Conservation (phyloP, 805 yeast genomes). For the Candida chilensis region DNA sequence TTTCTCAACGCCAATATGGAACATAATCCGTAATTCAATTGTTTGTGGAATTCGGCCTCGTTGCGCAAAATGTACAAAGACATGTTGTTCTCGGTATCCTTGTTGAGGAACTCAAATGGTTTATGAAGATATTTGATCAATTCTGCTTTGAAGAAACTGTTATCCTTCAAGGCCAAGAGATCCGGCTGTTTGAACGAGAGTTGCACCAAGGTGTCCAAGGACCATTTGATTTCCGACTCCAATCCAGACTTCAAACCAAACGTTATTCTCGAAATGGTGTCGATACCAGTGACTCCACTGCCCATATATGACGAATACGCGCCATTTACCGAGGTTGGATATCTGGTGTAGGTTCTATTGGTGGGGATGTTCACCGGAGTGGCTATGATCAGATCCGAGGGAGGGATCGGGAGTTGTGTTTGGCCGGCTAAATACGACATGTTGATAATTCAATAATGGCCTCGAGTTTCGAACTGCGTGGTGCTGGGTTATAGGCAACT, state of each 20-base stretch:
- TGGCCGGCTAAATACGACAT: too few species aligned
- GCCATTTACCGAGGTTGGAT: too few species aligned
- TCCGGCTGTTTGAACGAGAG: conserved; percentile 43
- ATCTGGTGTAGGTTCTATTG: too few species aligned
- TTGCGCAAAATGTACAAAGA: not conserved
- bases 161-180: conserved; percentile 33
- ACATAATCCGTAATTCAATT: conserved; percentile 26
- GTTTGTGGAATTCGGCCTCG: conserved; percentile 4
- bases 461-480: too few species aligned
- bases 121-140: conserved; percentile 22
- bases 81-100: conserved; percentile 3
- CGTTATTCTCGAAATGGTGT: conserved; percentile 54
- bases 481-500: too few species aligned
- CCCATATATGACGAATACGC: too few species aligned
- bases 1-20: conserved; percentile 70
- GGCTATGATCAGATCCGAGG: too few species aligned
- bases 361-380: too few species aligned
- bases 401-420: too few species aligned
- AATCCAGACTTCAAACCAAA: conserved; percentile 64
- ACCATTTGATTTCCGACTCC: conserved; percentile 63
- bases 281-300: too few species aligned
- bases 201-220: conserved; percentile 40
- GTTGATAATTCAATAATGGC: too few species aligned
- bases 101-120: conserved; percentile 12
- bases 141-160: conserved; percentile 32